A percentile compares a stretch with the other conserved stretches of the same genome.
Evolutionary conservation across 192 early-diverging fungal species (phyloP).

Genomic region (Coemansia sp.): DNA sequence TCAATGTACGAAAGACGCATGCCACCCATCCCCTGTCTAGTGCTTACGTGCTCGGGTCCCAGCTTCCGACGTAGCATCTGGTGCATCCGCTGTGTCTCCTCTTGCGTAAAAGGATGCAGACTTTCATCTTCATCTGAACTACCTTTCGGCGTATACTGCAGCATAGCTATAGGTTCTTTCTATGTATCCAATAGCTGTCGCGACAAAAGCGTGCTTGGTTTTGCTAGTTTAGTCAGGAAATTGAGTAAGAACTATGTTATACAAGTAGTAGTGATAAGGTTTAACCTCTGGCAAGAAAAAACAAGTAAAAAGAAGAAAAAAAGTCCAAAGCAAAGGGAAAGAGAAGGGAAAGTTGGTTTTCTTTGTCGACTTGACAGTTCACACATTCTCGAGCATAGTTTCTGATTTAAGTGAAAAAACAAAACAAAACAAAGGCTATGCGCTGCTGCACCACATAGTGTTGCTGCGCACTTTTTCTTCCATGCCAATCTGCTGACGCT

Average conservation of each 20-base stretch:
- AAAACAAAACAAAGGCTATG: too few relatives aligned
- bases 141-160: slow-evolving; percentile 13
- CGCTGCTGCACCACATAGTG: too few relatives aligned
- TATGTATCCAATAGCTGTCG: background rate
- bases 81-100: slow-evolving; percentile 25
- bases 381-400: too few relatives aligned
- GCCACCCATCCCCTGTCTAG: slow-evolving; percentile 69
- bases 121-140: background rate
- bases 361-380: background rate
- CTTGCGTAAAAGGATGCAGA: slow-evolving; percentile 16
- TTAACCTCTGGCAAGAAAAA: slow-evolving; percentile 8
- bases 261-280: background rate
- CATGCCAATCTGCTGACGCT: too few relatives aligned
- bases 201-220: background rate
- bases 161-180: background rate
- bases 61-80: slow-evolving; percentile 58
- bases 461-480: too few relatives aligned
- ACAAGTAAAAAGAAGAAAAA: background rate
- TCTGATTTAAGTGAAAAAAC: too few relatives aligned
- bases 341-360: background rate
- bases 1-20: slow-evolving; percentile 75
- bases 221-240: background rate
- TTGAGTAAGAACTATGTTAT: background rate
- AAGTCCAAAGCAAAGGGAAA: background rate
- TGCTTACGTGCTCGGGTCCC: slow-evolving; percentile 68